Conservation (phyloP, 108 stramenopile genomes). For the Pseudonitzschia delicatissima region DNA sequence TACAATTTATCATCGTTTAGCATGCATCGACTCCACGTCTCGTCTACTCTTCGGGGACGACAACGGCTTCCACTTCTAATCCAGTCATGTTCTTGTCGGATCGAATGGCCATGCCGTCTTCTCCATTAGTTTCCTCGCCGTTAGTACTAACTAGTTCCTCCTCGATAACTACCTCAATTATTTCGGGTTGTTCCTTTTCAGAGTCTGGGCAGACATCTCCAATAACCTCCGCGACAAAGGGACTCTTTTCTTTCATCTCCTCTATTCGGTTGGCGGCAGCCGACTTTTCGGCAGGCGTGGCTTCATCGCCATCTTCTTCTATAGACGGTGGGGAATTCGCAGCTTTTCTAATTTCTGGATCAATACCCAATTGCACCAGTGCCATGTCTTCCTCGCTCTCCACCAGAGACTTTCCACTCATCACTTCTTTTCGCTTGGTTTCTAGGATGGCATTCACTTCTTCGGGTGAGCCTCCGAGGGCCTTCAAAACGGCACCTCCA, state of each 20-base stretch:
- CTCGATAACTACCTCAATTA: background rate
- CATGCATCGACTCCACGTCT: too few species aligned
- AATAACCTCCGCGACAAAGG: conserved; percentile 46
- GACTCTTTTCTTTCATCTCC: conserved; percentile 38
- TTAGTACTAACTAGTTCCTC: conserved; percentile 3
- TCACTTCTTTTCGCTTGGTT: conserved; percentile 69
- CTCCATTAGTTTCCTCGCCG: background rate
- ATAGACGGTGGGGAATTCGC: background rate
- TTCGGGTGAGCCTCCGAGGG: conserved; percentile 71
- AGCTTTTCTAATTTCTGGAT: conserved; percentile 14
- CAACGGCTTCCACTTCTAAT: background rate
- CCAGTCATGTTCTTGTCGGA: background rate
- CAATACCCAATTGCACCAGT: conserved; percentile 63
- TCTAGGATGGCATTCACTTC: conserved; percentile 86
- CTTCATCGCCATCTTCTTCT: conserved; percentile 12
- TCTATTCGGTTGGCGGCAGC: conserved; percentile 28
- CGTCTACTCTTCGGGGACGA: background rate
- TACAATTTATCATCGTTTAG: too few species aligned
- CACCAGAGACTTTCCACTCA: conserved; percentile 53
- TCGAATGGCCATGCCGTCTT: background rate
- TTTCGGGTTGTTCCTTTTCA: conserved; percentile 5
- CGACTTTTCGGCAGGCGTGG: conserved; percentile 23
- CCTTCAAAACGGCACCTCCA: conserved; percentile 88
- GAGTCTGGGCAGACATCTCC: conserved; percentile 37
- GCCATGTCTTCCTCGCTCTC: conserved; percentile 66